phyloP scores from a whole-genome alignment of 23 red algal species.

The Agarophyton chilense region DNA sequence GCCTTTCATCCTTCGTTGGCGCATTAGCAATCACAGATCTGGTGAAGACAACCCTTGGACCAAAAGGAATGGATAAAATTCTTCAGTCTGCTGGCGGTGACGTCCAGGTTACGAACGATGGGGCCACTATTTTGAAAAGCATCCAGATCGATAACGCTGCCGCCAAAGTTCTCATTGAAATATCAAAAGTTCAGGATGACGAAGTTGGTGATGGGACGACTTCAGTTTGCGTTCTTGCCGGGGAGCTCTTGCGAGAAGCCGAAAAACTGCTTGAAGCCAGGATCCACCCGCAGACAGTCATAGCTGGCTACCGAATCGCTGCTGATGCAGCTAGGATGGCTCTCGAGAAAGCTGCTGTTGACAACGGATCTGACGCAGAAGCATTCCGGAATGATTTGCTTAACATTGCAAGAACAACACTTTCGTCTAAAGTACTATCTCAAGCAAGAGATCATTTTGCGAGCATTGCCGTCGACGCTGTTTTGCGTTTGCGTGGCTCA shows the following conservation, averaged over 20 bases:
- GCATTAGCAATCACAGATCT: conserved; percentile 97
- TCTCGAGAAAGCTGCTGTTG: conserved; percentile 78
- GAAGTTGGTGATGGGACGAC: conserved; percentile 99
- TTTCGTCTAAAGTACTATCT: conserved; percentile 93
- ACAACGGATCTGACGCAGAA: conserved; percentile 62
- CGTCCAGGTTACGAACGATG: conserved; percentile 96
- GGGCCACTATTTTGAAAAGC: conserved; percentile 91
- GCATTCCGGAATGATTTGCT: conserved; percentile 76
- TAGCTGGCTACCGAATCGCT: conserved; percentile 83
- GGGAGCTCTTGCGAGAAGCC: conserved; percentile 96
- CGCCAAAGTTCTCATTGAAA: conserved; percentile 95
- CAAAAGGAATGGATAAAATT: conserved; percentile 98
- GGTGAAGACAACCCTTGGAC: conserved; percentile 90
- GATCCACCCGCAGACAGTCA: conserved; percentile 92
- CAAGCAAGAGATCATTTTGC: conserved; percentile 96
- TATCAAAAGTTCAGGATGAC: conserved; percentile 96
- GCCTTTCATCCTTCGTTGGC: conserved; percentile 91
- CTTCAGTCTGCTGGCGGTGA: conserved; percentile 86
- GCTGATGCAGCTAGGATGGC: conserved; percentile 66
- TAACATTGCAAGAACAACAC: conserved; percentile 90
- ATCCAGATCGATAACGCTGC: conserved; percentile 93
- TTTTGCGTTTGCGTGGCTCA: conserved; percentile 90
- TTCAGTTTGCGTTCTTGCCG: conserved; percentile 95
- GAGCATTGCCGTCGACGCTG: conserved; percentile 89
- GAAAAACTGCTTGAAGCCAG: conserved; percentile 91